These are phyloP conservation scores for Selaginella tamariscina DNA, from an alignment of 75 land plant genomes.

Conservation along the genomic window DNA sequence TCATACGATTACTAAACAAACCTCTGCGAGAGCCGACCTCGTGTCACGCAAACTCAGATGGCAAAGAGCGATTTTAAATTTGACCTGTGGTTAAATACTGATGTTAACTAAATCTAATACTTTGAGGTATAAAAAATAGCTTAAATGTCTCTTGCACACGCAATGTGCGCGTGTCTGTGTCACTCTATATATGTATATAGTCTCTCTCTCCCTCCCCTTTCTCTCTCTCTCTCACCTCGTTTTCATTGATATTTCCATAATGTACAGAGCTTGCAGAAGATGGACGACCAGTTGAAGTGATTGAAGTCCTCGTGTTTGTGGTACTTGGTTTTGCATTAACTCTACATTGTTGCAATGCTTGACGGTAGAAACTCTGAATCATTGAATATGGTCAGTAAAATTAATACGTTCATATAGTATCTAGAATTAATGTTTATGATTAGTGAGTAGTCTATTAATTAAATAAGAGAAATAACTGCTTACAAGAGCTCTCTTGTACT, in stretches of 20 bases:
- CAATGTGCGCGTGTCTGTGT: too few relatives aligned
- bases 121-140: too few relatives aligned
- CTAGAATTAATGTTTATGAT: not conserved
- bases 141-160: too few relatives aligned
- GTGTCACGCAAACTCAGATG: not conserved
- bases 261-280: not conserved
- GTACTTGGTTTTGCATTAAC: not conserved
- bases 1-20: not conserved
- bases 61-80: not conserved
- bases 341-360: conserved; percentile 12
- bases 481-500: conserved; percentile 82
- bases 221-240: too few relatives aligned
- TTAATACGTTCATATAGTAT: not conserved
- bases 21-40: not conserved
- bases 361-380: conserved; percentile 8
- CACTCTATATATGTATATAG: too few relatives aligned
- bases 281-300: not conserved
- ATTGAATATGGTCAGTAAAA: too few relatives aligned
- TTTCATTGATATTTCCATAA: conserved; percentile 2
- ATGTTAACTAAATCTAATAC: too few relatives aligned
- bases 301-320: not conserved
- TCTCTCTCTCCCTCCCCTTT: too few relatives aligned
- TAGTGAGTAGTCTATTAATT: not conserved
- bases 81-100: conserved; percentile 1
- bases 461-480: conserved; percentile 2